Evolutionary conservation across 2,329 filamentous ascomycete genomes (phyloP), one percentile per base, ranked within the genome.

Genomic region (Fusarium tupiense): DNA sequence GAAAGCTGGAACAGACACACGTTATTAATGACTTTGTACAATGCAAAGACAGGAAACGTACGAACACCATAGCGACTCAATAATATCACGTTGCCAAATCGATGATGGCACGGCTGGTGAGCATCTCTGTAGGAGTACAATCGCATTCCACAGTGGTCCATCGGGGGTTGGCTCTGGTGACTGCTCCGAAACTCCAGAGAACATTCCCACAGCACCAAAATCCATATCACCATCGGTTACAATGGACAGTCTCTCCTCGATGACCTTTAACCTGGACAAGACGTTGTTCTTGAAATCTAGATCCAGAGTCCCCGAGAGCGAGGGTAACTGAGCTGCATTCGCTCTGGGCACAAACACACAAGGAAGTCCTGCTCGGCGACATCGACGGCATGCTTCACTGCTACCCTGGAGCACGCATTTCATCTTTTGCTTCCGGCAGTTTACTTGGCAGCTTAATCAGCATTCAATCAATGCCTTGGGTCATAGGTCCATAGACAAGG

Each of bases 351-450:
- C 66, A 44, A 68, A 68, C 0, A 68, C 66, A 16, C 66, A 68
- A 8, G 66, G 64, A 6, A 68, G 20, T 11, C 66, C 66, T 24
- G 64, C 64, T 16, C 64, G 66, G 17, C 47, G 64, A 41, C 66
- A 68, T 38, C 64, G 66, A n/a, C 66, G 64, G 8, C 66, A 68
- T 5, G 56, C 41, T n/a, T 68, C 66, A 11, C 10, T 68, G 19
- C 38, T 68, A 63, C 64, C 64, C 66, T 68, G 66, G 20, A 68
- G 33, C 19, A 68, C 65, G 17, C 64, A 68, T 68, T 68, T 68
- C 64, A 68, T 68, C 29, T 68, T 68, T 8, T 68, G 66, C 41
- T 68, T 68, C 20, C 66, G 64, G 38, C 64, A 68, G 8, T 68
- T 68, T 13, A 68, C 66, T 68, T 14, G 33, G n/a, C 31, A 13